Base-by-base conservation (phyloP, 768 basidiomycete species). In the Russula sp. region DNA sequence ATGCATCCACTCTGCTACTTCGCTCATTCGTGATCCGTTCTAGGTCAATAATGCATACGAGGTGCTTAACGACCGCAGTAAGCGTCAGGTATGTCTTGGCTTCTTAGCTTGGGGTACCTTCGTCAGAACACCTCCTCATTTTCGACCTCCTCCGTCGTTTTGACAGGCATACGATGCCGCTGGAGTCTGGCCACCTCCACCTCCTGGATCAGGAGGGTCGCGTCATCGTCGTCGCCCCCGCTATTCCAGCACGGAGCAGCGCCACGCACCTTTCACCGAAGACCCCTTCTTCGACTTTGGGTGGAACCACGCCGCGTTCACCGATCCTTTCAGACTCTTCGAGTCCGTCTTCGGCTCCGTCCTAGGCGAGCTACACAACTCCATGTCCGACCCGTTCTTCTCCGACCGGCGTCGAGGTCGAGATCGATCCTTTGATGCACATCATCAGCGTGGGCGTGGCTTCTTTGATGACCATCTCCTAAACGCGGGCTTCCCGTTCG, bases 31-130 rank as follows among this genome's bases (percentile, higher is more conserved):
- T 5, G 51, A 40, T 13, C 22, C 8, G 6, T 34, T 32, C 36
- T 53, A 90, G 86, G 82, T 90, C 51, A 88, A 86, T 69, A 87
- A 89, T 65, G 89, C 89, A 32, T 92, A 90, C 69, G 89, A 92
- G 72, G 82, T 92, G 2, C 74, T 92, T 59, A 84, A 72, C 57
- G 84, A 92, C 70, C 70, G 81, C 2, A 74, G 80, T 58, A 90
- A 81, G 63, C 83, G 88, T 57, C 79, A 76, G 70, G 81, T 85
- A 69, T 59, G 80, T 69, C 10, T 30, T 26, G 28, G 8, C 55
- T 1, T 20, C 55, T 1, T 20, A n/a, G 53, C 61, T 44, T 14
- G 62, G n/a, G 38, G 28, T 40, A 22, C 20, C 28, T 46, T 20
- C 6, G 20, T 26, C 44, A 48, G 34, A 54, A 49, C 11, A 20